Evolutionary conservation across 2,329 filamentous ascomycete genomes (phyloP).

Genomic region (Fusarium subglutinans): DNA sequence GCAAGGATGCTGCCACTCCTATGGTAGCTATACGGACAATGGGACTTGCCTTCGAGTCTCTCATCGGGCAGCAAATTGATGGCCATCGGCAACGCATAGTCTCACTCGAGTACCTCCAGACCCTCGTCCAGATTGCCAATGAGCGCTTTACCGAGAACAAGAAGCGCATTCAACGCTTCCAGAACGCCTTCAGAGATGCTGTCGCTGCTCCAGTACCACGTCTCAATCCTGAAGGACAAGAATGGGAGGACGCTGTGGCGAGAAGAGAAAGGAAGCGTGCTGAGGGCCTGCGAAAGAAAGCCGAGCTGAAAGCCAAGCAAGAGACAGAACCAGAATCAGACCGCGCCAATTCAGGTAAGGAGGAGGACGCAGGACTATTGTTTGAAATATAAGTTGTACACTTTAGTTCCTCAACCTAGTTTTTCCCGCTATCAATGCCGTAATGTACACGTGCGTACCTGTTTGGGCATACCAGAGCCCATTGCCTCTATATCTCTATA

Average conservation of each 20-base stretch:
- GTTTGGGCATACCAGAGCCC: conserved; percentile 19
- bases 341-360: conserved; percentile 21
- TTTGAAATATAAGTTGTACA: conserved; percentile 41
- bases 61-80: conserved; percentile 69
- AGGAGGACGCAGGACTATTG: conserved; percentile 32
- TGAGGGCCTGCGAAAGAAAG: conserved; percentile 65
- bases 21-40: conserved; percentile 88
- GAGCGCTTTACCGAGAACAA: conserved; percentile 76
- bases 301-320: conserved; percentile 48
- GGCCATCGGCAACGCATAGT: conserved; percentile 62
- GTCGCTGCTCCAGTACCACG: conserved; percentile 40
- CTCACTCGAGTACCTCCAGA: conserved; percentile 71
- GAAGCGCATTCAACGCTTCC: conserved; percentile 73
- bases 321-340: conserved; percentile 11
- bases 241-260: conserved; percentile 64
- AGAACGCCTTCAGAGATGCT: conserved; percentile 56
- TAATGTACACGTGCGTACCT: conserved; percentile 46
- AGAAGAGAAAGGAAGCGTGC: conserved; percentile 65
- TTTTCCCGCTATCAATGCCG: conserved; percentile 44
- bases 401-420: conserved; percentile 43
- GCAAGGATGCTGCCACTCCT: conserved; percentile 59
- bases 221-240: conserved; percentile 48
- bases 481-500: conserved; percentile 32
- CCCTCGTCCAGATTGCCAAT: conserved; percentile 76
- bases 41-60: conserved; percentile 82